Conservation (phyloP, 1,139 yeast species). For the Nakaseomyces bracarensis region DNA sequence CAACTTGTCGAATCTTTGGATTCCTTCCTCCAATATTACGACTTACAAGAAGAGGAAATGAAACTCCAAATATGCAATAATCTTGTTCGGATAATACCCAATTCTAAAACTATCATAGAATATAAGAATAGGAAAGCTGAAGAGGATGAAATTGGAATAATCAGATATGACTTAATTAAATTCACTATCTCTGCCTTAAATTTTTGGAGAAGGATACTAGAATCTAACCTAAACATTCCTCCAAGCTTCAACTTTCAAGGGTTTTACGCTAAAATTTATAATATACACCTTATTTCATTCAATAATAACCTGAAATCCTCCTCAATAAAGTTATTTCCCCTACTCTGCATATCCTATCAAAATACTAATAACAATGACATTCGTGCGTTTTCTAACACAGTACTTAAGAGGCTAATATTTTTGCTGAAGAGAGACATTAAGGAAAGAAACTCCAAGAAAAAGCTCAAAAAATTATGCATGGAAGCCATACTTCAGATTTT, state of each 20-base stretch:
- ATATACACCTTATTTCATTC: constrained; percentile 37
- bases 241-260: constrained; percentile 34
- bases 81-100: constrained; percentile 19
- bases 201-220: constrained; percentile 31
- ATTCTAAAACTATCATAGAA: constrained; percentile 14
- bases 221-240: constrained; percentile 32
- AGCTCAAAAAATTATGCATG: constrained; percentile 12
- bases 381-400: constrained; percentile 13
- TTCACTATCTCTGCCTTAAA: constrained; percentile 24
- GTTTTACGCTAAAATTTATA: constrained; percentile 46
- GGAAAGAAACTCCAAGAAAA: constrained; percentile 4
- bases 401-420: constrained; percentile 15
- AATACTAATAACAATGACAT: neutral
- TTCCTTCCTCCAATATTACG: constrained; percentile 36
- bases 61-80: constrained; percentile 16
- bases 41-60: constrained; percentile 11
- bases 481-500: constrained; percentile 19
- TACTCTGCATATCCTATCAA: constrained; percentile 8
- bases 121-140: constrained; percentile 17
- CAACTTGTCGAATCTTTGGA: constrained; percentile 41
- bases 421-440: constrained; percentile 11
- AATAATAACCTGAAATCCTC: constrained; percentile 12
- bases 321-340: constrained; percentile 18
- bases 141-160: constrained; percentile 10
- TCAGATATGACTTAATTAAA: constrained; percentile 15